These are phyloP conservation scores for Phytophthora meadii DNA, from an alignment of 352 stramenopile species.

Conservation along the genomic window DNA sequence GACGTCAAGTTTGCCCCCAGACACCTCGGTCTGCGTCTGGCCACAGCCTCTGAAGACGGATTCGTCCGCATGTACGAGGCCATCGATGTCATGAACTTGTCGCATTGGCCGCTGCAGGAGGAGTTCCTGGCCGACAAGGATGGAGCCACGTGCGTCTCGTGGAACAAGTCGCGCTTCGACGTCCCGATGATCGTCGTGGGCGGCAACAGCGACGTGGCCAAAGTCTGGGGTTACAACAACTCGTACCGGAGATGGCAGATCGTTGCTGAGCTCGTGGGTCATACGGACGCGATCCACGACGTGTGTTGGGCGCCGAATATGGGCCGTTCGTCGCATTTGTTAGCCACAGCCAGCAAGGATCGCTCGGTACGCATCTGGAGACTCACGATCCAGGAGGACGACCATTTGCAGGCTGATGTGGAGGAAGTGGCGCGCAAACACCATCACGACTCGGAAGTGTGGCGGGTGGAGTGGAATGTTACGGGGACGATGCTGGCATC, in stretches of 20 bases:
- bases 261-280: conserved; percentile 81
- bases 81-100: conserved; percentile 96
- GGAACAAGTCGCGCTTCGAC: conserved; percentile 95
- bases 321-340: conserved; percentile 92
- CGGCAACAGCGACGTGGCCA: conserved; percentile 87
- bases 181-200: conserved; percentile 95
- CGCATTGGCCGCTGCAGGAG: conserved; percentile 94
- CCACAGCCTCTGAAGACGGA: conserved; percentile 94
- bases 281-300: conserved; percentile 93
- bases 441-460: conserved; percentile 92
- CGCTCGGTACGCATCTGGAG: conserved; percentile 90
- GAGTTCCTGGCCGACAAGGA: conserved; percentile 86
- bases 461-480: conserved; percentile 97
- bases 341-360: conserved; percentile 94
- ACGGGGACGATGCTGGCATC: conserved; percentile 96
- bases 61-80: conserved; percentile 96
- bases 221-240: conserved; percentile 94
- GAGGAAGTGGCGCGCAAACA: conserved; percentile 82
- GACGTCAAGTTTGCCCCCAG: conserved; percentile 96
- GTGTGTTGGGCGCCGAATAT: conserved; percentile 97
- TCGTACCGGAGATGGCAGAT: conserved; percentile 87
- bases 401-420: conserved; percentile 69
- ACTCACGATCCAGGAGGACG: conserved; percentile 74
- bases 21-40: conserved; percentile 93
- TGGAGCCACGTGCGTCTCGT: conserved; percentile 93